A percentile compares a stretch with the other conserved stretches of the same genome.
Conservation (phyloP, 225 moss, liverwort and hornwort species). For the Bryoerythrophyllum caledonicum region DNA sequence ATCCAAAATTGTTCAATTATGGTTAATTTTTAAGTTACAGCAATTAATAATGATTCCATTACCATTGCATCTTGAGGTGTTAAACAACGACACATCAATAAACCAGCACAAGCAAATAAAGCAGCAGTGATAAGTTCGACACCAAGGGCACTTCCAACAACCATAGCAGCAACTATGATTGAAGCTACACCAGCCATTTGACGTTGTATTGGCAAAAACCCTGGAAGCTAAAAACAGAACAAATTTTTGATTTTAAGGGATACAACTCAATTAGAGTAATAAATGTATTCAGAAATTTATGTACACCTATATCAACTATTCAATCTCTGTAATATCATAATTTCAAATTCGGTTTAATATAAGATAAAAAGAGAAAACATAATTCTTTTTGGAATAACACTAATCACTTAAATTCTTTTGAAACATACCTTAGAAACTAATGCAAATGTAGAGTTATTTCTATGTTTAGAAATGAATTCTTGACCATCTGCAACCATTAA, state of each 20-base stretch:
- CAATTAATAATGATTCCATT: not conserved
- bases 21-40: not conserved
- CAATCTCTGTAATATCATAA: too few species aligned
- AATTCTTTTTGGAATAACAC: too few species aligned
- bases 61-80: slow-evolving; percentile 92
- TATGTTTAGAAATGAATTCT: slow-evolving; percentile 75
- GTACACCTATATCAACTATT: too few species aligned
- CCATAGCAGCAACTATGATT: slow-evolving; percentile 61
- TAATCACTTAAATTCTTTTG: accelerated
- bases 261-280: too few species aligned
- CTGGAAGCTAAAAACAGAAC: slow-evolving; percentile 52
- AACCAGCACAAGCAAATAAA: slow-evolving; percentile 70
- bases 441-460: slow-evolving; percentile 87
- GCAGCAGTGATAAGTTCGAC: slow-evolving; percentile 67
- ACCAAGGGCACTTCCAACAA: slow-evolving; percentile 77
- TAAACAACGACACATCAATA: slow-evolving; percentile 64
- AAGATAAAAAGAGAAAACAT: too few species aligned
- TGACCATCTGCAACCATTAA: slow-evolving; percentile 82
- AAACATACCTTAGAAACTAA: slow-evolving; percentile 73
- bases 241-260: not conserved
- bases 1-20: too few species aligned
- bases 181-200: slow-evolving; percentile 67
- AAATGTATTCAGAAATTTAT: too few species aligned
- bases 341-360: too few species aligned
- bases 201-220: slow-evolving; percentile 81